Conservation (phyloP, 2,329 filamentous ascomycete genomes). For the Knufia petricola region DNA sequence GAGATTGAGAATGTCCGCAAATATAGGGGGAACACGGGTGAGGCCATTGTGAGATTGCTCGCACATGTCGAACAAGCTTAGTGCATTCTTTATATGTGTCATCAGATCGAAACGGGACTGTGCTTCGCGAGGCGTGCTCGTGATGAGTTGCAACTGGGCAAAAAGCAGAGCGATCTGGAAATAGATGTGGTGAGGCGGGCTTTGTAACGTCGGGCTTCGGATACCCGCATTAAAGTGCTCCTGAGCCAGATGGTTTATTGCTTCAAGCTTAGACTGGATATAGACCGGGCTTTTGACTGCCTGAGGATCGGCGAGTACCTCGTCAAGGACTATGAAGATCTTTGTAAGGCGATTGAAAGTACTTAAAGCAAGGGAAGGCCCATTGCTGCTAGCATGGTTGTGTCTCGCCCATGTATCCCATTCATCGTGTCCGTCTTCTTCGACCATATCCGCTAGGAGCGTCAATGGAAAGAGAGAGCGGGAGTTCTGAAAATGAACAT, state of each 20-base stretch:
- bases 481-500: conserved; percentile 35
- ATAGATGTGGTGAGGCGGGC: conserved; percentile 11
- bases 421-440: conserved; percentile 61
- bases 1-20: conserved; percentile 2
- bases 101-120: background rate
- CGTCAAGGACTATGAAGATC: conserved; percentile 22
- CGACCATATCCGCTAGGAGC: conserved; percentile 34
- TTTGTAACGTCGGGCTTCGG: background rate
- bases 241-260: background rate
- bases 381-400: conserved; percentile 26
- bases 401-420: conserved; percentile 61
- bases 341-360: conserved; percentile 44
- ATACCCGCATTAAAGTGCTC: conserved; percentile 5
- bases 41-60: conserved; percentile 7
- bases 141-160: conserved; percentile 4
- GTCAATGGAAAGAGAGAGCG: conserved; percentile 35
- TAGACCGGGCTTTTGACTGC: background rate
- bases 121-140: background rate
- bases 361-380: conserved; percentile 40
- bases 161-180: conserved; percentile 7
- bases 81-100: background rate
- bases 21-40: conserved; percentile 1
- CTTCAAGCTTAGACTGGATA: conserved; percentile 3
- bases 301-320: background rate
- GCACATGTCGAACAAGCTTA: conserved; percentile 5